Evolutionary conservation across 495 filamentous ascomycete species (phyloP), one percentile per base, ranked within the genome.

Genomic region (Penicillium paradoxum): DNA sequence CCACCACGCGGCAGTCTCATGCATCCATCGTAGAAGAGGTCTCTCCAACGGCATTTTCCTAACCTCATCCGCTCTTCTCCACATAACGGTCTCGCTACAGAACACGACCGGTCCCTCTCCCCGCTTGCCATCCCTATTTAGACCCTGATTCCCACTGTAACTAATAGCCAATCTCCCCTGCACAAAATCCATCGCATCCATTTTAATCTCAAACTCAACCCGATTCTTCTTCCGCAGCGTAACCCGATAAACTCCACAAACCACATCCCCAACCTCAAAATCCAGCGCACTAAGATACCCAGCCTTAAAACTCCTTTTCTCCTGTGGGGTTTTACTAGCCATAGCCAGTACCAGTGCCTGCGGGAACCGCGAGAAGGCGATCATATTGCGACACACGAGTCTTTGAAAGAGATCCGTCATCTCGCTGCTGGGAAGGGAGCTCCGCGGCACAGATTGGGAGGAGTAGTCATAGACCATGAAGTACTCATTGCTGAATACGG

Each of bases 1-100:
- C 68, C 68, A 73, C 72, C 70, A 73, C 33, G 67, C 45, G 13
- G 68, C 65, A 39, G 64, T 57, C 45, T 74, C 70, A 53, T 73
- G 68, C 57, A 73, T 55, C 53, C 63, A 70, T 8, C 56, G 48
- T 19, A 63, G 17, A 22, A 57, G n/a, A 21, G 47, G 50, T 15
- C 55, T 61, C 36, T 73, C 67, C 46, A 73, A 55, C 14, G 70
- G 68, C 58, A 74, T 62, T 29, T 6, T 32, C 19, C 42, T 49
- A 11, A 11, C 52, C 40, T 64, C 59, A 45, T 45, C 53, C 5
- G 45, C 59, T 29, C 41, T 55, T 10, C 53, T 63, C 70, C 72
- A 74, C 67, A 73, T 72, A 1, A 63, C 44, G 13, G 63, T 68
- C 43, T 74, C 70, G 39, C 55, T 72, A 19, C 45, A 56, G 41